phyloP scores from a whole-genome alignment of 2,329 filamentous ascomycete species.

The Neonectria sp. region DNA sequence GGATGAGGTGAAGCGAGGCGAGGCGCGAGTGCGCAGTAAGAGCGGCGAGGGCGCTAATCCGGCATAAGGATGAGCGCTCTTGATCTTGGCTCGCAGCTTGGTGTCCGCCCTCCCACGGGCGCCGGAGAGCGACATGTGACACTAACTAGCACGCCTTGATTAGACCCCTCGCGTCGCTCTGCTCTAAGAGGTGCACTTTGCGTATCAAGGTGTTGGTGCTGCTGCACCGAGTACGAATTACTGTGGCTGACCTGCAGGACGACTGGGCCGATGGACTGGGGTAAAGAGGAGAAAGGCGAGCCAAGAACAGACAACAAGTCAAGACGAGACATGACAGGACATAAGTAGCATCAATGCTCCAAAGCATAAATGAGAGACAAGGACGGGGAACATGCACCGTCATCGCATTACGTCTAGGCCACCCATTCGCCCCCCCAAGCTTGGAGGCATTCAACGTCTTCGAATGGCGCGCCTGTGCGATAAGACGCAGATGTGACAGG shows the following conservation, averaged over 20 bases:
- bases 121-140: conserved; percentile 20
- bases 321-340: conserved; percentile 4
- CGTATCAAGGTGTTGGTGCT: neutral
- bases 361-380: neutral
- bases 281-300: too few relatives aligned
- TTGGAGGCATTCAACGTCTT: neutral
- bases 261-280: neutral
- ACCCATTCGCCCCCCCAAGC: conserved; percentile 41
- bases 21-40: conserved; percentile 5
- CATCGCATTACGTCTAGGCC: conserved; percentile 48
- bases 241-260: neutral
- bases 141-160: neutral
- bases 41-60: conserved; percentile 30
- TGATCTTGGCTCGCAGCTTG: neutral
- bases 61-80: conserved; percentile 15
- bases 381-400: conserved; percentile 34
- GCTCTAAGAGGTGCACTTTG: neutral
- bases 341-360: conserved; percentile 2
- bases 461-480: conserved; percentile 30
- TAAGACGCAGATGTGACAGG: conserved; percentile 10
- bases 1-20: neutral
- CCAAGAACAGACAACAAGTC: neutral
- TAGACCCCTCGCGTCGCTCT: neutral
- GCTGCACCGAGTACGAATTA: neutral
- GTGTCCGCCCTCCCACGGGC: conserved; percentile 1